These are phyloP conservation scores for Cytospora mali DNA, from an alignment of 2,329 filamentous ascomycete genomes.

Conservation along the genomic window DNA sequence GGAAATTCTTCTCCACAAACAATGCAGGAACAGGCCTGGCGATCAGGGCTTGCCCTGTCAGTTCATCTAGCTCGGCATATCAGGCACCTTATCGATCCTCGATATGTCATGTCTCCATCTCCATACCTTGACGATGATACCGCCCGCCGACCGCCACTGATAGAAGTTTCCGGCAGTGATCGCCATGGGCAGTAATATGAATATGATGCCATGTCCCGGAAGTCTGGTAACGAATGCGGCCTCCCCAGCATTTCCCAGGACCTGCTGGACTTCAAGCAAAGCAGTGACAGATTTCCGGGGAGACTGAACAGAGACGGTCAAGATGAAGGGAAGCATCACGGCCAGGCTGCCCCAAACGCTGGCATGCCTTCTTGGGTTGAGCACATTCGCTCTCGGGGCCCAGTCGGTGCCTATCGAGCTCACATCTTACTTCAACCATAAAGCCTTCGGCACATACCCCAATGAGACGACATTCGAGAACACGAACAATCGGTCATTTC, in stretches of 20 bases:
- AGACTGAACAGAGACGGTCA: background rate
- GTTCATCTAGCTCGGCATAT: conserved; percentile 6
- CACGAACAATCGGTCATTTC: conserved; percentile 44
- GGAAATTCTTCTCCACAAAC: background rate
- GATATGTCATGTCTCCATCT: conserved; percentile 11
- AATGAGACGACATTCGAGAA: conserved; percentile 50
- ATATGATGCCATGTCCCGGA: conserved; percentile 9
- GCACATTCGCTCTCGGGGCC: conserved; percentile 5
- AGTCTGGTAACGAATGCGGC: background rate
- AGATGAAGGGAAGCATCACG: conserved; percentile 5
- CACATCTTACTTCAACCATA: conserved; percentile 48
- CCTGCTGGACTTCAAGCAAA: background rate
- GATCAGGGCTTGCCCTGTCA: no score
- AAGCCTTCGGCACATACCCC: conserved; percentile 47
- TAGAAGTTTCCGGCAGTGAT: conserved; percentile 8
- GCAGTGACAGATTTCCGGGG: background rate
- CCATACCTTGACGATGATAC: background rate
- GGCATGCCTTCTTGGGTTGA: conserved; percentile 11
- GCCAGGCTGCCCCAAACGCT: background rate
- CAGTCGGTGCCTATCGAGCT: conserved; percentile 39
- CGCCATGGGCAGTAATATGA: conserved; percentile 8
- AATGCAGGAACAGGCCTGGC: conserved; percentile 2
- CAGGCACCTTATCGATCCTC: conserved; percentile 23
- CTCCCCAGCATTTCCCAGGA: background rate
- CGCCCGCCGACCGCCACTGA: background rate